Evolutionary conservation across 495 filamentous ascomycete species (phyloP), one percentile per base, ranked within the genome.

Genomic region (Delitschia confertaspora): DNA sequence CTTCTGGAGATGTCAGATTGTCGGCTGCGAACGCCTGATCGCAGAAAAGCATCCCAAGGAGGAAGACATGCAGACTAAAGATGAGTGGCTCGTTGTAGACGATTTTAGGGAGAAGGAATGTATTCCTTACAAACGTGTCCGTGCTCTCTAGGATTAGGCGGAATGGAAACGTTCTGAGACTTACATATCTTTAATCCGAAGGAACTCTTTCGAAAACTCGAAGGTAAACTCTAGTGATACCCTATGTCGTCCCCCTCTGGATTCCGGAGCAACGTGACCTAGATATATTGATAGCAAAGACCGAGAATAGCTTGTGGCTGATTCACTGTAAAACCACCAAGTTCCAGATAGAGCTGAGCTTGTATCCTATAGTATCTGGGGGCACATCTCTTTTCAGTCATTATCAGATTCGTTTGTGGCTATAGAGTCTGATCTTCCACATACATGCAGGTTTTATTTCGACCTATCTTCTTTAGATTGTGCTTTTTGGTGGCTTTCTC

Each of bases 21-120:
- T 42, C 60, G 38, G 30, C 54, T 22, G 38, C 56, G 36, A 65
- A 64, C 23, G 59, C 57, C 45, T 45, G 25, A 39, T 65, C 58
- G 17, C 37, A 30, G 57, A 66, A 67, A 25, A 69, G 53, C 3
- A 69, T 30, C 18, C 64, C 55, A 42, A 67, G 47, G 17, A 66
- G 45, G 39, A 59, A 57, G 22, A 65, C 50, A 50, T 66, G 47
- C 4, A 60, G 61, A 38, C 58, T 64, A 17, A 64, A 47, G 35
- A 66, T 40, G 20, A 66, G 45, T 0, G 60, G 60, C 19, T 53
- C 59, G 44, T 67, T 52, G 46, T 62, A 62, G 20, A 67, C 60
- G 31, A 67, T 63, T 32, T 67, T 55, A 6, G 60, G 63, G 11
- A 67, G 35, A 25, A 57, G 53, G 49, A 63, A 67, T 33, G 47